Evolutionary conservation across 768 basidiomycete species (phyloP), one percentile per base, ranked within the genome.

Genomic region (Lentinula guzmanii): DNA sequence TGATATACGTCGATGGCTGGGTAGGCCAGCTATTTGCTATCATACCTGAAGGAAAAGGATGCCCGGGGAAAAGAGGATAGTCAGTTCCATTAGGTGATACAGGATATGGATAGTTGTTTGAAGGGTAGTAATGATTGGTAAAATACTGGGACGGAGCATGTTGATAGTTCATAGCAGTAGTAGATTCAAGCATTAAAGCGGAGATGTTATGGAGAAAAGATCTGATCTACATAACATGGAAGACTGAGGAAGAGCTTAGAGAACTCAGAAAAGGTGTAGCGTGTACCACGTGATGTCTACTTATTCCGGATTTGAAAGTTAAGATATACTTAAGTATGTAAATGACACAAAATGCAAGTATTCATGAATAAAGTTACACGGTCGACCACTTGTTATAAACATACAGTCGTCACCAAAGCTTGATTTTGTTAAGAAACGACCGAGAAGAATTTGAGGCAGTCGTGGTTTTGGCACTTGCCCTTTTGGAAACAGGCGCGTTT

Each of bases 101-200:
- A 35, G 43, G 48, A 59, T 59, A 59, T 21, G 46, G 33, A 59
- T 45, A 46, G n/a, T 46, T 31, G 43, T 58, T 34, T 43, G 56
- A 42, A 58, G 41, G 45, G 5, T 28, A 59, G 18, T 21, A 37
- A 59, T 37, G 16, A 10, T 16, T 37, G 46, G 43, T n/a, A 59
- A 8, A 31, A 43, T 39, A 58, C 24, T 16, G 43, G 8, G 58
- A 35, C 8, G 51, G 51, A 52, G 39, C 21, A 60, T 60, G 33
- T 39, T 60, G 59, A 50, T 52, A 52, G 39, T 52, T 60, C 59
- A 60, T 60, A 41, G 13, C 46, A 11, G 50, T 28, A 5, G 54
- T 7, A 24, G 55, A 56, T 41, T 31, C 8, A 10, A 52, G 51
- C 51, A 35, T 9, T 3, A 34, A 34, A n/a, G n/a, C 21, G 6